Evolutionary conservation across 164 flowering plant genomes (phyloP), one percentile per base, ranked within the genome.

Genomic region (Liriodendron chinense): DNA sequence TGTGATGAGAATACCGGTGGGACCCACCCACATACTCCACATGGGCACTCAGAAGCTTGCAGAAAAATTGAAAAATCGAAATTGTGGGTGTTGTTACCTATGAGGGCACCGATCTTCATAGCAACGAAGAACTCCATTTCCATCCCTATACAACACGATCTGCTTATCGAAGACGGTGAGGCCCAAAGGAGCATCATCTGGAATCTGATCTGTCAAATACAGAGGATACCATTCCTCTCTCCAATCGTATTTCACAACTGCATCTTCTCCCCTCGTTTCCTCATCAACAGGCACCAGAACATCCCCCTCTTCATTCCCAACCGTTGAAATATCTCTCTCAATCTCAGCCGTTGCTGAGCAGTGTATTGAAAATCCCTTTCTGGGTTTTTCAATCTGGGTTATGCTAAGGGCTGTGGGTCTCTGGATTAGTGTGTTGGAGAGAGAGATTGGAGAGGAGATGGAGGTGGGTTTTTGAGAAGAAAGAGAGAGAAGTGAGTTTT

Each of bases 201-300:
- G 98, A 0, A 94, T 81, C 75, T 94, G 81, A 63, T 82, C 76
- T 7, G 95, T 84, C 18, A 96, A 88, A 80, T 96, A 96, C 18
- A 96, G 85, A 4, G 98, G 99, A 74, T 96, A 96, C 99, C 99
- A 96, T 67, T 94, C 99, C 72, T 92, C 89, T 20, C 84, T 89
- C 99, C 99, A 94, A 71, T 96, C 89, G 78, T 92, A 96, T 12
- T 88, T 85, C 74, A 80, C 94, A 75, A 69, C 76, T 13, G 26
- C 82, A 24, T 74, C 75, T 48, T 80, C 77, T n/a, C 79, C 82
- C 65, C 77, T 76, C 75, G 66, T 72, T 75, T 83, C 89, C 47
- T 79, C 89, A 48, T 65, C 83, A 18, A 75, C 76, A 3, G 78
- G n/a, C 25, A 84, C 48, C 21, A 87, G 72, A 64, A 81, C 85